phyloP scores from a whole-genome alignment of 306 rosid genomes.

The Ochetophila trinervis region DNA sequence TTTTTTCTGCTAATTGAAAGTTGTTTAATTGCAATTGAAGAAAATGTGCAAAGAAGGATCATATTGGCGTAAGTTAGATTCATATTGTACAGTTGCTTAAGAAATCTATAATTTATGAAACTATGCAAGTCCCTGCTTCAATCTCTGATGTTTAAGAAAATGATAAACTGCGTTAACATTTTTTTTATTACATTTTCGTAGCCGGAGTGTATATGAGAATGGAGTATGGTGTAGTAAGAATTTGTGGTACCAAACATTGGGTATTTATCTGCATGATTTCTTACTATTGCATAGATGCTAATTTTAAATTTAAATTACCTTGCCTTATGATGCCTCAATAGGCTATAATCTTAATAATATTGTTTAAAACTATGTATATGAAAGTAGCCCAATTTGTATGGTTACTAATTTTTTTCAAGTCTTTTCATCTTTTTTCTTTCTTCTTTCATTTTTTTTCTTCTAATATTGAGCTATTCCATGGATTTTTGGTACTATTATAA shows the following conservation, averaged over 20 bases:
- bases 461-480: too few relatives aligned
- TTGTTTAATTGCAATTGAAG: constrained; percentile 69
- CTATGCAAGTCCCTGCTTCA: not conserved
- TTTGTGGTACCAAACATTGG: constrained; percentile 87
- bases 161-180: constrained; percentile 5
- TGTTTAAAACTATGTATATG: too few relatives aligned
- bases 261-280: constrained; percentile 39
- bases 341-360: too few relatives aligned
- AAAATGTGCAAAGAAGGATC: constrained; percentile 97
- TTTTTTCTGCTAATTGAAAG: constrained; percentile 28
- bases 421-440: not conserved
- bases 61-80: constrained; percentile 73
- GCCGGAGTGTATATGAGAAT: constrained; percentile 79
- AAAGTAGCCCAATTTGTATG: too few relatives aligned
- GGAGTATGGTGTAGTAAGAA: constrained; percentile 71
- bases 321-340: not conserved
- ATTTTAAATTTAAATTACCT: not conserved
- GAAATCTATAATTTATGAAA: too few relatives aligned
- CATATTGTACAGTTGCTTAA: too few relatives aligned
- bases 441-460: not conserved
- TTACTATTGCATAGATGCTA: not conserved
- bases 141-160: constrained; percentile 1
- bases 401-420: too few relatives aligned
- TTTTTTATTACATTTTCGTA: constrained; percentile 21
- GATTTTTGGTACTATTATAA: too few relatives aligned